phyloP scores from a whole-genome alignment of 345 rosid genomes.

The Aegle marmelos region DNA sequence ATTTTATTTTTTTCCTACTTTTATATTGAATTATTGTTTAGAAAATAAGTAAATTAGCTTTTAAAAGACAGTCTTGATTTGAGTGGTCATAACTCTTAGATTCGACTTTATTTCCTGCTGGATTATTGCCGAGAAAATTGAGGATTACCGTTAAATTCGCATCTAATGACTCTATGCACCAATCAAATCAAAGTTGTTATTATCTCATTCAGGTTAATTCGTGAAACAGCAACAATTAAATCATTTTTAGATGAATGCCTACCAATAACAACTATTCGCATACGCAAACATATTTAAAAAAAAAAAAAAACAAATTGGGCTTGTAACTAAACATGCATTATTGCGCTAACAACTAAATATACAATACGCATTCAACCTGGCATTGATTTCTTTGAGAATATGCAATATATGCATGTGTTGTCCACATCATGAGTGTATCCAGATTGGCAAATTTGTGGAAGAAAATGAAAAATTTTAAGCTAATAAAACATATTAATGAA shows the following conservation, averaged over 20 bases:
- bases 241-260: neutral
- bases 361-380: neutral
- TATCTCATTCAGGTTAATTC: too few species aligned
- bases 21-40: neutral
- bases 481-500: neutral
- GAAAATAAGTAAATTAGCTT: neutral
- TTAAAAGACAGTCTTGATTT: conserved; percentile 1
- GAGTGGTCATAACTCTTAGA: neutral
- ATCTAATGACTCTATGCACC: conserved; percentile 1
- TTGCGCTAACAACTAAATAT: neutral
- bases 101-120: conserved; percentile 2
- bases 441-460: neutral
- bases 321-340: neutral
- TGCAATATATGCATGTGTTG: neutral
- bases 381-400: neutral
- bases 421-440: neutral
- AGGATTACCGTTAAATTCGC: neutral
- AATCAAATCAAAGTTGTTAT: neutral
- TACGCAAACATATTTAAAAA: neutral
- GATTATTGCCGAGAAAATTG: neutral
- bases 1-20: neutral
- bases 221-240: neutral
- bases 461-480: neutral
- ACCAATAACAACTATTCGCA: neutral
- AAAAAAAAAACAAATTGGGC: neutral